Evolutionary conservation across 2,329 filamentous ascomycete genomes (phyloP).

Genomic region (Aspergillus bombycis): DNA sequence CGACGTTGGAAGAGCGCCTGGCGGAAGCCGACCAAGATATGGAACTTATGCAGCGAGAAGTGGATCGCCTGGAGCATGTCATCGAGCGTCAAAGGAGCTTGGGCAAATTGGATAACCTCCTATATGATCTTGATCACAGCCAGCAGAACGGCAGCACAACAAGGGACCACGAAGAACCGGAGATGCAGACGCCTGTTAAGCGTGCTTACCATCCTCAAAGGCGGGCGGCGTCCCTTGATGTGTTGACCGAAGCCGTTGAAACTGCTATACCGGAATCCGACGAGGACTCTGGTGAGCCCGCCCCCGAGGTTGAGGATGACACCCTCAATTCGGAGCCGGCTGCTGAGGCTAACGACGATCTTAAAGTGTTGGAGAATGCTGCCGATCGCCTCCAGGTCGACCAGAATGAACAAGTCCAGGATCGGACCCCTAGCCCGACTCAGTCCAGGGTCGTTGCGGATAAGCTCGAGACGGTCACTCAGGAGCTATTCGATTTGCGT

Average conservation of each 20-base stretch:
- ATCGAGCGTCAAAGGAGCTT: constrained; percentile 93
- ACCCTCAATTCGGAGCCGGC: constrained; percentile 2
- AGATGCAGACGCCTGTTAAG: constrained; percentile 19
- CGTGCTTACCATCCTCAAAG: constrained; percentile 30
- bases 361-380: constrained; percentile 40
- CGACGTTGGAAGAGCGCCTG: constrained; percentile 89
- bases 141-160: constrained; percentile 58
- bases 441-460: constrained; percentile 87
- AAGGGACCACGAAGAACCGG: constrained; percentile 20
- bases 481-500: constrained; percentile 87
- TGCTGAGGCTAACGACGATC: constrained; percentile 33
- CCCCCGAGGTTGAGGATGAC: constrained; percentile 26
- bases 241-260: constrained; percentile 48
- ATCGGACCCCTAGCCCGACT: constrained; percentile 67
- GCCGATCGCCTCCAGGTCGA: constrained; percentile 31
- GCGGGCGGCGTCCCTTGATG: constrained; percentile 43
- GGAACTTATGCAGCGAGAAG: constrained; percentile 95
- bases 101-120: constrained; percentile 88
- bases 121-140: constrained; percentile 81
- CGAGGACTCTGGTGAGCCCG: constrained; percentile 41
- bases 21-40: constrained; percentile 95
- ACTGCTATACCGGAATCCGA: constrained; percentile 51
- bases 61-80: constrained; percentile 91
- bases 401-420: constrained; percentile 30
- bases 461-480: constrained; percentile 87